These are phyloP conservation scores for Colletotrichum musae DNA, from an alignment of 2,329 filamentous ascomycete species.

Conservation along the genomic window DNA sequence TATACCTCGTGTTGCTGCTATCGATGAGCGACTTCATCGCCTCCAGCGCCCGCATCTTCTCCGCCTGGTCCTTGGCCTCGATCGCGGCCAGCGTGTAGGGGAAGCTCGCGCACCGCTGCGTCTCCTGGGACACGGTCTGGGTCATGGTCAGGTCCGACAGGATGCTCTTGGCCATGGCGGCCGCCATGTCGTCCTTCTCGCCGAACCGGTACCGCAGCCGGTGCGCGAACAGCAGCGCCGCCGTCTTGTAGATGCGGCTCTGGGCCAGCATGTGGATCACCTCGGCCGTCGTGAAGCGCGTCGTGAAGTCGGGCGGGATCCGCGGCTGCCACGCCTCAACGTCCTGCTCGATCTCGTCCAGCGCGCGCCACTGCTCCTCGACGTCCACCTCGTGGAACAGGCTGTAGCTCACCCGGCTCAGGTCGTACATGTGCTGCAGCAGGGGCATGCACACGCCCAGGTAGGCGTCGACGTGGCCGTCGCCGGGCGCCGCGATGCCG, in stretches of 20 bases:
- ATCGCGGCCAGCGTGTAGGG: constrained; percentile 45
- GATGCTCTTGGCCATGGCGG: constrained; percentile 43
- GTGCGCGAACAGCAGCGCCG: constrained; percentile 45
- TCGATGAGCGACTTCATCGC: constrained; percentile 36
- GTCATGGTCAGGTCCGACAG: constrained; percentile 45
- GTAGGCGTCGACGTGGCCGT: constrained; percentile 45
- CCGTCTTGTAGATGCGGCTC: constrained; percentile 44
- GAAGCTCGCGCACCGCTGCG: constrained; percentile 44
- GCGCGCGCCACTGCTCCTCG: constrained; percentile 21
- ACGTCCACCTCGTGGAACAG: constrained; percentile 33
- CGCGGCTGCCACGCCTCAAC: constrained; percentile 44
- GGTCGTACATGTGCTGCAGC: constrained; percentile 46
- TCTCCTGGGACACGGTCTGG: constrained; percentile 36
- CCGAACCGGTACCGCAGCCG: constrained; percentile 45
- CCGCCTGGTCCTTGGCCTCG: constrained; percentile 41
- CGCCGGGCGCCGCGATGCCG: constrained; percentile 37
- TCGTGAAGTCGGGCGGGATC: constrained; percentile 43
- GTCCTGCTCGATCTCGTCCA: constrained; percentile 37
- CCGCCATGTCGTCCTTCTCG: constrained; percentile 40
- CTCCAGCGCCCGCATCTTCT: constrained; percentile 30
- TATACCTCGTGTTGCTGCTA: constrained; percentile 29
- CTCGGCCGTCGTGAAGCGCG: constrained; percentile 42
- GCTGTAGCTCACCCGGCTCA: constrained; percentile 45
- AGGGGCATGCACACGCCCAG: constrained; percentile 45
- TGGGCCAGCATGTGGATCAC: constrained; percentile 49